A percentile compares a stretch with the other conserved stretches of the same genome.
phyloP scores from a whole-genome alignment of 176 grass and related monocot species.

The Hordeum vulgare region DNA sequence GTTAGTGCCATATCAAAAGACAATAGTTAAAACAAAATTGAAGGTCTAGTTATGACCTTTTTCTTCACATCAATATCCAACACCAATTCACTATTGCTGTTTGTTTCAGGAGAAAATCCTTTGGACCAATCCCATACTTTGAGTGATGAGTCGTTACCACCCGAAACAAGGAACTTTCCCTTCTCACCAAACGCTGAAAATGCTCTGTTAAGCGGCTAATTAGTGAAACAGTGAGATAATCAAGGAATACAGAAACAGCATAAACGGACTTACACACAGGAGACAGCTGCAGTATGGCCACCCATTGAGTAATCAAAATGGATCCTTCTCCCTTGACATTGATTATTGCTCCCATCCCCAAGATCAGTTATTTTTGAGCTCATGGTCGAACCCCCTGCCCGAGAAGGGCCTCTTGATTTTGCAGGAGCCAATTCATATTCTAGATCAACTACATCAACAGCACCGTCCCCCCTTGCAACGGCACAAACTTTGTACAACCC shows the following conservation, averaged over 20 bases:
- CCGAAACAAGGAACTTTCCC: slow-evolving; percentile 85
- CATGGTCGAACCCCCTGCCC: slow-evolving; percentile 1
- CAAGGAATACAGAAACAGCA: not conserved
- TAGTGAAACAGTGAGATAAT: slow-evolving; percentile 17
- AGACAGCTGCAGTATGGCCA: slow-evolving; percentile 82
- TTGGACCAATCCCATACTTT: slow-evolving; percentile 96
- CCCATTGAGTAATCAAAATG: slow-evolving; percentile 68
- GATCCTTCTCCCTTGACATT: slow-evolving; percentile 45
- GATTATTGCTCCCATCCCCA: slow-evolving; percentile 36
- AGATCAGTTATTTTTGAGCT: slow-evolving; percentile 38
- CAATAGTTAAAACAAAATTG: slow-evolving; percentile 1
- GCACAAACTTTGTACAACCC: slow-evolving; percentile 71
- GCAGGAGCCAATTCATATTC: slow-evolving; percentile 53
- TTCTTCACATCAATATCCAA: slow-evolving; percentile 77
- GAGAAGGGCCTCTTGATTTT: slow-evolving; percentile 44
- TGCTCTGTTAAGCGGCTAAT: slow-evolving; percentile 49
- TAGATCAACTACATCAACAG: slow-evolving; percentile 77
- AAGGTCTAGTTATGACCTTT: slow-evolving; percentile 46
- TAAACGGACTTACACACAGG: slow-evolving; percentile 74
- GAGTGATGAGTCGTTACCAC: slow-evolving; percentile 81
- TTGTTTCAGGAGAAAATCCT: slow-evolving; percentile 58
- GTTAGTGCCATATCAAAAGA: not conserved
- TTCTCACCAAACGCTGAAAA: slow-evolving; percentile 88
- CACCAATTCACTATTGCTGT: slow-evolving; percentile 40
- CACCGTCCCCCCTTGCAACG: slow-evolving; percentile 92